Conservation (phyloP, 2,329 filamentous ascomycete species). For the Trichophyton simii region DNA sequence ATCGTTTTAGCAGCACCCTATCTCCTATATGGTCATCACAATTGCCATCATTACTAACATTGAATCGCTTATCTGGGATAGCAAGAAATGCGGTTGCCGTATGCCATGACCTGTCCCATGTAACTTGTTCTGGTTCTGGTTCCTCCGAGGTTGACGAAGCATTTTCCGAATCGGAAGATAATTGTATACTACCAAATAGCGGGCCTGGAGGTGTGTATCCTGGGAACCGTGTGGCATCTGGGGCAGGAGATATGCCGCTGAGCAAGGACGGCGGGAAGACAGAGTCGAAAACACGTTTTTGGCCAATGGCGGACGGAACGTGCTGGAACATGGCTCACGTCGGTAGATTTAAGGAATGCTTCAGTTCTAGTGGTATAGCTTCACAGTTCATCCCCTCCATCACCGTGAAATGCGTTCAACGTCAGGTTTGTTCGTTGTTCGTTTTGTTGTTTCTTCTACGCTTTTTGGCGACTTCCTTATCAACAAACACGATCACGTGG, state of each 20-base stretch:
- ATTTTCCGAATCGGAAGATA: background rate
- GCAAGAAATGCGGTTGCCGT: constrained; percentile 29
- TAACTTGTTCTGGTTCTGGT: constrained; percentile 20
- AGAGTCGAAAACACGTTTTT: constrained; percentile 33
- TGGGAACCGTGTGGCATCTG: constrained; percentile 16
- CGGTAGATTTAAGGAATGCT: constrained; percentile 1
- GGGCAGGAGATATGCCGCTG: constrained; percentile 22
- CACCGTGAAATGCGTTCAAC: background rate
- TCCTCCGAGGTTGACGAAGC: background rate
- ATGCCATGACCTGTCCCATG: constrained; percentile 32
- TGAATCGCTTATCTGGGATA: constrained; percentile 26
- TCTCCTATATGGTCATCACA: constrained; percentile 15
- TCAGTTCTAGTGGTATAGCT: background rate
- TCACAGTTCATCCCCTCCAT: background rate
- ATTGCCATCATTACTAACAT: constrained; percentile 4
- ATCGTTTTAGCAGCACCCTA: constrained; percentile 20
- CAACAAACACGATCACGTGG: background rate
- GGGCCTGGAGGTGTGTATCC: constrained; percentile 13
- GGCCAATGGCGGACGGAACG: constrained; percentile 14
- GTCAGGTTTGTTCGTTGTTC: background rate
- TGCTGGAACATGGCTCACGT: constrained; percentile 11
- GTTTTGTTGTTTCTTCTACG: background rate
- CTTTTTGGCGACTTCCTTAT: background rate
- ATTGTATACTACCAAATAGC: constrained; percentile 10
- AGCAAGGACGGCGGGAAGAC: constrained; percentile 31